These are phyloP conservation scores for Limnomonas spitsbergensis DNA, from an alignment of 139 green algal species.

Conservation along the genomic window DNA sequence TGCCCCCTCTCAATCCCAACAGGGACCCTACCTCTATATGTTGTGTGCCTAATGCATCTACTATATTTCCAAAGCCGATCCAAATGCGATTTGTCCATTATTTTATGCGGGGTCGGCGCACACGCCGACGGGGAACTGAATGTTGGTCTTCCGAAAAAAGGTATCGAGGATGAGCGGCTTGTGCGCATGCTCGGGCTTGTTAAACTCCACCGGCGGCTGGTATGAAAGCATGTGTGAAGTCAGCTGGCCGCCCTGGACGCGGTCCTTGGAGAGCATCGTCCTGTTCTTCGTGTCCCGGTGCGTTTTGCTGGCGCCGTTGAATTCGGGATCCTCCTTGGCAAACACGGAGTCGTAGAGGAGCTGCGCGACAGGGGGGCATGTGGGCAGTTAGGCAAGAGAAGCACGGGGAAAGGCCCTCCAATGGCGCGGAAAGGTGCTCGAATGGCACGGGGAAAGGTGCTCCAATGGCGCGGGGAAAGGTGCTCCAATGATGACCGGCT, in stretches of 20 bases:
- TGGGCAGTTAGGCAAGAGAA: background rate
- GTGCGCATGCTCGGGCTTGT: slow-evolving; percentile 71
- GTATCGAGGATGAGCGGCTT: slow-evolving; percentile 72
- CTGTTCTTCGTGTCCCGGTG: slow-evolving; percentile 75
- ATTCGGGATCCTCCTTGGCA: slow-evolving; percentile 56
- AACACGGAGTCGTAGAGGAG: slow-evolving; percentile 78
- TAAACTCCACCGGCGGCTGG: slow-evolving; percentile 43
- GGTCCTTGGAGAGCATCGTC: slow-evolving; percentile 58
- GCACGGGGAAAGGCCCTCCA: no score
- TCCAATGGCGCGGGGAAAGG: no score
- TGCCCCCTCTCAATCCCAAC: no score
- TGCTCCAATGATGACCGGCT: no score
- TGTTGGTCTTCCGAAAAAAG: slow-evolving; percentile 75
- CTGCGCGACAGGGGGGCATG: slow-evolving; percentile 22
- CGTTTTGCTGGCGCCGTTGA: slow-evolving; percentile 51
- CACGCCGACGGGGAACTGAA: slow-evolving; percentile 54
- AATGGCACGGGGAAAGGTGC: no score
- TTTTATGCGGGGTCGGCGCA: slow-evolving; percentile 24
- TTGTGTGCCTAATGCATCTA: no score
- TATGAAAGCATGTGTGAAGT: slow-evolving; percentile 53
- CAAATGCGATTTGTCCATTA: no score
- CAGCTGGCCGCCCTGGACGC: slow-evolving; percentile 43
- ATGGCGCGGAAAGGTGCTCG: background rate
- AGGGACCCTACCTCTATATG: no score
- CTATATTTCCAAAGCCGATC: no score